Percentiles rank a stretch among this genome's conserved stretches.
phyloP scores from a whole-genome alignment of 2,329 filamentous ascomycete genomes.

The Penicillium olsonii region DNA sequence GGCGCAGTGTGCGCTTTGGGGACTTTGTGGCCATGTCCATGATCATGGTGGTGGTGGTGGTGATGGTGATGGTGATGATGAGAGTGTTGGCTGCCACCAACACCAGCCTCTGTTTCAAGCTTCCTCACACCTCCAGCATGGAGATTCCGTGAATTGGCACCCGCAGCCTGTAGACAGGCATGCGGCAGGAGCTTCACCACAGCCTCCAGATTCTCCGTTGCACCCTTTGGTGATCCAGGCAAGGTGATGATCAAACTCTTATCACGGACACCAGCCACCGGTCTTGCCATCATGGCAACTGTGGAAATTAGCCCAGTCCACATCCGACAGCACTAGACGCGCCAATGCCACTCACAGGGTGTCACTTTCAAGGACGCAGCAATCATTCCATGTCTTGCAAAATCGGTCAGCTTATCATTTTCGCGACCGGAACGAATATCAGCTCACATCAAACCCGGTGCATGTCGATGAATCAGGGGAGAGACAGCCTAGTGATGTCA shows the following conservation, averaged over 20 bases:
- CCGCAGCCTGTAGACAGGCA: constrained; percentile 86
- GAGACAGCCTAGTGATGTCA: constrained; percentile 65
- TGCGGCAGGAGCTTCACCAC: constrained; percentile 89
- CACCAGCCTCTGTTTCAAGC: constrained; percentile 78
- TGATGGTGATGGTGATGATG: constrained; percentile 43
- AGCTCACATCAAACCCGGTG: constrained; percentile 76
- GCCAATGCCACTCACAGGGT: constrained; percentile 66
- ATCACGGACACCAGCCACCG: constrained; percentile 83
- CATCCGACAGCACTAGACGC: constrained; percentile 8
- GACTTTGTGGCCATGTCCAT: constrained; percentile 63
- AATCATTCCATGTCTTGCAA: constrained; percentile 80
- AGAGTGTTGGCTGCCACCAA: constrained; percentile 42
- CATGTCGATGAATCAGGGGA: constrained; percentile 78
- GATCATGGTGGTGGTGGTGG: constrained; percentile 58
- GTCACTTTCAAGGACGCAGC: constrained; percentile 80
- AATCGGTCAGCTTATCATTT: constrained; percentile 18
- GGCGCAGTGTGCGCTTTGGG: constrained; percentile 73
- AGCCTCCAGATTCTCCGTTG: constrained; percentile 87
- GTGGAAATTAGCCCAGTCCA: constrained; percentile 24
- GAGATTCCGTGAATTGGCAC: constrained; percentile 74
- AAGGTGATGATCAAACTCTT: constrained; percentile 82
- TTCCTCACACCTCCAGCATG: constrained; percentile 81
- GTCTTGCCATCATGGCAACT: constrained; percentile 97
- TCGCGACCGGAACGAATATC: not conserved
- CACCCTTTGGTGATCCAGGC: constrained; percentile 92